Evolutionary conservation across 441 rosid species (phyloP).

Genomic region (Mallotus japonicus): DNA sequence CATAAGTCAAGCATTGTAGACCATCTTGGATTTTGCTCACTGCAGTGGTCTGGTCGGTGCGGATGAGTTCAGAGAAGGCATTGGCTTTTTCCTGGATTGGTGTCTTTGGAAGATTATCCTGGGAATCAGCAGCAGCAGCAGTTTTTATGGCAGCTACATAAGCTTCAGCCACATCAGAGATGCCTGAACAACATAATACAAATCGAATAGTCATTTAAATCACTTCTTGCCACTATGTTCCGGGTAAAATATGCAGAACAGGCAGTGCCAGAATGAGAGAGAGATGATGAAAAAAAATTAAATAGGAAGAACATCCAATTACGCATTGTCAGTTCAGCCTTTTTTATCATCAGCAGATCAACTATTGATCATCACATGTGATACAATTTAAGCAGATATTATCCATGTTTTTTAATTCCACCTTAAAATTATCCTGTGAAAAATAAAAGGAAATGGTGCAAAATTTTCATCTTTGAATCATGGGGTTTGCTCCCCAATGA

Average conservation of each 20-base stretch:
- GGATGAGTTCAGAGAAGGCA: conserved; percentile 64
- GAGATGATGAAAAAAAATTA: not conserved
- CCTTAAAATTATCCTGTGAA: not conserved
- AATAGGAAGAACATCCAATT: no score
- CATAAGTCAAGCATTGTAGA: conserved; percentile 62
- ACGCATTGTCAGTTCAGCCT: not conserved
- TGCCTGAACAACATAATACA: conserved; percentile 46
- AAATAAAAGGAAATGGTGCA: not conserved
- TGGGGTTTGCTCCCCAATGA: not conserved
- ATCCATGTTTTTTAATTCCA: not conserved
- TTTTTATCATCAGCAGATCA: not conserved
- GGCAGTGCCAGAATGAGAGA: not conserved
- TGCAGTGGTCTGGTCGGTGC: conserved; percentile 51
- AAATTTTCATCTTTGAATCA: not conserved
- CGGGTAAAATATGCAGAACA: not conserved
- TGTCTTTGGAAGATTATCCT: conserved; percentile 44
- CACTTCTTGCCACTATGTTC: not conserved
- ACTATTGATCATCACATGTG: not conserved
- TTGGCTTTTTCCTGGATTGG: conserved; percentile 67
- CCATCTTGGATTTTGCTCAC: conserved; percentile 84
- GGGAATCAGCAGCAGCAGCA: conserved; percentile 49
- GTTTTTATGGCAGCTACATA: conserved; percentile 65
- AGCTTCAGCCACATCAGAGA: conserved; percentile 85
- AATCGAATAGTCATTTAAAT: conserved; percentile 5
- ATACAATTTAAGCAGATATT: not conserved